These are phyloP conservation scores for Scopulariopsis brevicaulis DNA, from an alignment of 2,329 filamentous ascomycete species.

Conservation along the genomic window DNA sequence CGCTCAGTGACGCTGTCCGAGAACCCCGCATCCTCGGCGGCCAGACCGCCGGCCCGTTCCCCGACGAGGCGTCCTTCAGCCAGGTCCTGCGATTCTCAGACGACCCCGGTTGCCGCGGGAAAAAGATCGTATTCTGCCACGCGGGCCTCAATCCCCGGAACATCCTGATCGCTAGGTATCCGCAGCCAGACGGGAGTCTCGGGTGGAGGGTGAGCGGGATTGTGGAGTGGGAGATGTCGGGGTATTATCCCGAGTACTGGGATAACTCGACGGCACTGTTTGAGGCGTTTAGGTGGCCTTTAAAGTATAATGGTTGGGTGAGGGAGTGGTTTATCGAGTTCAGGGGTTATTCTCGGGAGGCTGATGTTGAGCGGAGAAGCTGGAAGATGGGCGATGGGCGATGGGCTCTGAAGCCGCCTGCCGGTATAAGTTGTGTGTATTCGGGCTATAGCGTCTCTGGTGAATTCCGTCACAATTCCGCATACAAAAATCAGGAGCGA, in stretches of 20 bases:
- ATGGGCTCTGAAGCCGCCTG: neutral
- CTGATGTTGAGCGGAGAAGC: slow-evolving; percentile 1
- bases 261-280: slow-evolving; percentile 16
- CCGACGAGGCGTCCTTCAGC: slow-evolving; percentile 19
- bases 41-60: slow-evolving; percentile 14
- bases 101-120: slow-evolving; percentile 13
- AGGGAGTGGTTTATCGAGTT: neutral
- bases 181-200: slow-evolving; percentile 3
- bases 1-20: slow-evolving; percentile 12
- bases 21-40: slow-evolving; percentile 16
- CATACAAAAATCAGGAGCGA: too few species aligned
- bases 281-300: neutral
- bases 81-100: slow-evolving; percentile 16
- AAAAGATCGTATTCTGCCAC: slow-evolving; percentile 19
- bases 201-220: slow-evolving; percentile 35
- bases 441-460: too few species aligned
- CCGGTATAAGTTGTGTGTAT: neutral
- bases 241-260: slow-evolving; percentile 21
- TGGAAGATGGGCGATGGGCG: slow-evolving; percentile 1
- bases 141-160: slow-evolving; percentile 20
- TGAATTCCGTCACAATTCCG: too few species aligned
- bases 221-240: slow-evolving; percentile 43
- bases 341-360: slow-evolving; percentile 2
- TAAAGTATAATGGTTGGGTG: neutral
- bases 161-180: slow-evolving; percentile 19